Evolutionary conservation across 2,329 filamentous ascomycete genomes (phyloP).

Genomic region (Penicillium polonicum): DNA sequence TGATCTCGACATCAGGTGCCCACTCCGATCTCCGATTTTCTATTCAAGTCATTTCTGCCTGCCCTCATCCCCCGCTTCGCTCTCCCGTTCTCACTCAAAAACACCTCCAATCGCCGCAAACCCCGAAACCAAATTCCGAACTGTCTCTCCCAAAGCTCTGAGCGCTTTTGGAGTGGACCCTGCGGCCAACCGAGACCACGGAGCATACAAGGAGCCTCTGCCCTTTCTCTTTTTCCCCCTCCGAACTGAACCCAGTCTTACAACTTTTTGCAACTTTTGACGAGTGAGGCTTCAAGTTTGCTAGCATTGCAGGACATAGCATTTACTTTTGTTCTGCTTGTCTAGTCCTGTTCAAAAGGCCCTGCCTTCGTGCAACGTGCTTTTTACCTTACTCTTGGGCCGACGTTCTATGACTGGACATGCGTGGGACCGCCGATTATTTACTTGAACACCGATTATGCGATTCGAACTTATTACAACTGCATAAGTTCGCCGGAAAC

Average conservation of each 20-base stretch:
- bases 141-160: conserved; percentile 10
- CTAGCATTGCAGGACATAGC: not conserved
- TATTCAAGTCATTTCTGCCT: conserved; percentile 2
- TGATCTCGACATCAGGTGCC: conserved; percentile 28
- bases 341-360: not conserved
- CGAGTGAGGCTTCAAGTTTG: not conserved
- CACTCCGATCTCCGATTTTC: conserved; percentile 19
- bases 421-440: conserved; percentile 11
- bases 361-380: conserved; percentile 3
- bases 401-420: conserved; percentile 15
- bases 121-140: not conserved
- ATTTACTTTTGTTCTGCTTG: not conserved
- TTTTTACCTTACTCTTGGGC: not conserved
- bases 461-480: conserved; percentile 9
- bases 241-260: not conserved
- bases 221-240: not conserved
- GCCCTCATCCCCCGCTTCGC: not conserved
- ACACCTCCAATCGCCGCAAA: conserved; percentile 6
- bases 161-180: conserved; percentile 13
- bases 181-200: conserved; percentile 16
- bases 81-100: not conserved
- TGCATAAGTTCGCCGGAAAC: conserved; percentile 11
- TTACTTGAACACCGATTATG: conserved; percentile 16
- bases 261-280: not conserved
- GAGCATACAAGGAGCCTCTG: conserved; percentile 10